These are phyloP conservation scores for Candida boleticola DNA, from an alignment of 805 yeast genomes.

Conservation along the genomic window DNA sequence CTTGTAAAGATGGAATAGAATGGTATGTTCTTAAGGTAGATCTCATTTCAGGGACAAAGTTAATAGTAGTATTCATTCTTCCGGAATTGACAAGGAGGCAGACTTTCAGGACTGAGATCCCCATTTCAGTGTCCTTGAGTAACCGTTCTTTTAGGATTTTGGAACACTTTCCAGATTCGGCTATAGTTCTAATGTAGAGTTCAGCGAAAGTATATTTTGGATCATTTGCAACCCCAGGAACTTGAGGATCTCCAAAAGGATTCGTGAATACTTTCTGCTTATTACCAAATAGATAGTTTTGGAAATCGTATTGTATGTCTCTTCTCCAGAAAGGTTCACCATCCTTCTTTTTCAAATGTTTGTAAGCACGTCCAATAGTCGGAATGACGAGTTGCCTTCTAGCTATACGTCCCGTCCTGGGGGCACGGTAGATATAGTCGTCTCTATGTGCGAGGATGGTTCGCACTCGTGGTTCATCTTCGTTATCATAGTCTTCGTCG, in stretches of 20 bases:
- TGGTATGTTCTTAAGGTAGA: conserved; percentile 91
- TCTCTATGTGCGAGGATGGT: background rate
- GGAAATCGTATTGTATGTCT: conserved; percentile 83
- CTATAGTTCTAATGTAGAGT: conserved; percentile 75
- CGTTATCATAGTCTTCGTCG: background rate
- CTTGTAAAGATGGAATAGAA: conserved; percentile 86
- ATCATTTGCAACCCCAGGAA: conserved; percentile 31
- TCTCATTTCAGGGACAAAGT: conserved; percentile 93
- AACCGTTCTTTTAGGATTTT: conserved; percentile 78
- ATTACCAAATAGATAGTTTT: conserved; percentile 63
- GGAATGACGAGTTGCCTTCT: background rate
- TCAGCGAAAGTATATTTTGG: conserved; percentile 75
- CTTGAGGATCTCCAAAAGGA: conserved; percentile 46
- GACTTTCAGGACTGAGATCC: conserved; percentile 72
- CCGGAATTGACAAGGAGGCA: conserved; percentile 90
- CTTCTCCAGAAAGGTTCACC: conserved; percentile 89
- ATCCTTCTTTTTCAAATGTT: conserved; percentile 78
- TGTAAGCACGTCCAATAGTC: conserved; percentile 3
- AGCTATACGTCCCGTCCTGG: background rate
- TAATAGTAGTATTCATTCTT: conserved; percentile 90
- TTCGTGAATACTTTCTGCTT: conserved; percentile 66
- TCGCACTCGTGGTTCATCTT: background rate
- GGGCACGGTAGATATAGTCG: background rate
- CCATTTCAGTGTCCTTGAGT: conserved; percentile 56
- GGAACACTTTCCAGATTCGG: conserved; percentile 80